These are phyloP conservation scores for Pseudocercospora musae DNA, from an alignment of 2,329 filamentous ascomycete genomes.

Conservation along the genomic window DNA sequence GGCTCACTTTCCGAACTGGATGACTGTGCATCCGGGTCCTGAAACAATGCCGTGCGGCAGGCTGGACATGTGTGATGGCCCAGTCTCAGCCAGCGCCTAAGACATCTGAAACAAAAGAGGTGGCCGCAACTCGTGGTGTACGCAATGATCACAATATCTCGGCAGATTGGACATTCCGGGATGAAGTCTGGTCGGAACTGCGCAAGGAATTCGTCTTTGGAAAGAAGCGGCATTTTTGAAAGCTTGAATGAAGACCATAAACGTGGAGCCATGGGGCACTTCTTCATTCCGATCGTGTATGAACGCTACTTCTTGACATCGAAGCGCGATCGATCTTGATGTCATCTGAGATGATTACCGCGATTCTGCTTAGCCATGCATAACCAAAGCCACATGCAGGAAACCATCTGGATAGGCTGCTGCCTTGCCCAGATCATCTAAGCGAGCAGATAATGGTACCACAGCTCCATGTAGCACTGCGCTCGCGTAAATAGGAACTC, in stretches of 20 bases:
- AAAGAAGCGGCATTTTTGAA: neutral
- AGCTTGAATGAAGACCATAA: neutral
- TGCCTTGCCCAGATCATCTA: conserved; percentile 79
- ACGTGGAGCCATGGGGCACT: neutral
- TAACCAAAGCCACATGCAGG: conserved; percentile 75
- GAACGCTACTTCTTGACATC: neutral
- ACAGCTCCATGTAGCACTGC: conserved; percentile 81
- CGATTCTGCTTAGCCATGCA: conserved; percentile 52
- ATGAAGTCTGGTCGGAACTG: neutral
- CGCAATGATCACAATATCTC: neutral
- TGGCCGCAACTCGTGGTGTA: neutral
- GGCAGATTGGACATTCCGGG: neutral
- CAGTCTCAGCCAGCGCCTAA: neutral
- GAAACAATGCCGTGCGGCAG: neutral
- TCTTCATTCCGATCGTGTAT: neutral
- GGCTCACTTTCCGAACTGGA: neutral
- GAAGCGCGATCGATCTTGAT: neutral
- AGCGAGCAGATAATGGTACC: conserved; percentile 72
- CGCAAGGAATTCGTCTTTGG: neutral
- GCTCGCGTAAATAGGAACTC: conserved; percentile 78
- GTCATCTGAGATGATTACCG: no score
- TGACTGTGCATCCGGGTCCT: neutral
- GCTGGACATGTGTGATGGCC: neutral
- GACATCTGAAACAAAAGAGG: neutral
- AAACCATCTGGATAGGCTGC: conserved; percentile 91